phyloP scores from a whole-genome alignment of 2,329 filamentous ascomycete species.

The Cytospora piceicola region DNA sequence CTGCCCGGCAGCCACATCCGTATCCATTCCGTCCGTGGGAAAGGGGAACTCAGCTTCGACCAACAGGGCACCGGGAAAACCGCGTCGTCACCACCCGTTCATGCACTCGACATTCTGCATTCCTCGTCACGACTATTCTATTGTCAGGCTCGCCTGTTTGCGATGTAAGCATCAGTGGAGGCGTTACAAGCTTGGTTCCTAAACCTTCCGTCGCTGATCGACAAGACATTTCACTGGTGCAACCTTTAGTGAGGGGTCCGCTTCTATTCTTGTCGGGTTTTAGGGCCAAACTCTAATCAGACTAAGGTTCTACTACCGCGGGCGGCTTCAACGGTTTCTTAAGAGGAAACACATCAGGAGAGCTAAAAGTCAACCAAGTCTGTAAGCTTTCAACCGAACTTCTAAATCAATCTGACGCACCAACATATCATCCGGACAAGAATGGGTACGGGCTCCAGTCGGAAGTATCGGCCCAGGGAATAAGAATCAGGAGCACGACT shows the following conservation, averaged over 20 bases:
- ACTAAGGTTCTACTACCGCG: not conserved
- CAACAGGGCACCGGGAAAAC: not conserved
- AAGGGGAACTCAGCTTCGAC: not conserved
- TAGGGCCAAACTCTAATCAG: not conserved
- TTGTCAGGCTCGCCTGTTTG: not conserved
- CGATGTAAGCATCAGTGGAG: not conserved
- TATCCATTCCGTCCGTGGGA: conserved; percentile 7
- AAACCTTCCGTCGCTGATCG: not conserved
- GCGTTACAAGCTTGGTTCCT: not conserved
- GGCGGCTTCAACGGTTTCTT: not conserved
- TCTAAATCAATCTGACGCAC: not conserved
- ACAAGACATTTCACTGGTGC: not conserved
- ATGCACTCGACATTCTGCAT: not conserved
- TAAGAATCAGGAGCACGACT: not conserved
- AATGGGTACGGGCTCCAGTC: not conserved
- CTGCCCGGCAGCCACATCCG: conserved; percentile 8
- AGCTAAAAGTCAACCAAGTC: not conserved
- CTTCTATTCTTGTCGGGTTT: not conserved
- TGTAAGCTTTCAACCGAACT: not conserved
- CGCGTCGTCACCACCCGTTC: not conserved
- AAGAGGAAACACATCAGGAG: not conserved
- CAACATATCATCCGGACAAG: not conserved
- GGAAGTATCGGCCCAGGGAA: not conserved
- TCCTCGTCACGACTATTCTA: not conserved
- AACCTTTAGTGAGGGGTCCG: not conserved